phyloP scores from a whole-genome alignment of 768 basidiomycete species.

The Gloeostereum incarnatum region DNA sequence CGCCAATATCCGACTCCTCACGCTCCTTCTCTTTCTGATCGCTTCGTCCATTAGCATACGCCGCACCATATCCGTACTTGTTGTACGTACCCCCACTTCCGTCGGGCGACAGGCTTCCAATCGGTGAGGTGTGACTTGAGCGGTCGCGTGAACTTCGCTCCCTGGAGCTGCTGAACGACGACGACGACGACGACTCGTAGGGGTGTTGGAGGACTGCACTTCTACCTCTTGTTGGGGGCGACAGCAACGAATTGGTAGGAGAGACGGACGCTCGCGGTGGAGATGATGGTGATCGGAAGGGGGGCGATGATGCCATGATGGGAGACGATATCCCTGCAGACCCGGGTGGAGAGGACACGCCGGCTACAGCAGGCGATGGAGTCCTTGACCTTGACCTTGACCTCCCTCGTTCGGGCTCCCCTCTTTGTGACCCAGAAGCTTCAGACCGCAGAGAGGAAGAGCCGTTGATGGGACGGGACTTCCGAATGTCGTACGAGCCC shows the following conservation, averaged over 20 bases:
- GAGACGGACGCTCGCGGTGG: conserved; percentile 12
- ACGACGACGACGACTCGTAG: conserved; percentile 46
- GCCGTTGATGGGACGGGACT: not conserved
- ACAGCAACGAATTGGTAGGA: conserved; percentile 11
- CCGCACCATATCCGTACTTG: conserved; percentile 2
- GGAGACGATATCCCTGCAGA: conserved; percentile 11
- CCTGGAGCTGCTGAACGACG: conserved; percentile 44
- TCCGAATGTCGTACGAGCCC: not conserved
- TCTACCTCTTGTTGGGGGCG: conserved; percentile 6
- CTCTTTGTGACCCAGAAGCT: not conserved
- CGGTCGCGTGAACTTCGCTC: too few relatives aligned
- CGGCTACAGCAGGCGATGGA: conserved; percentile 25
- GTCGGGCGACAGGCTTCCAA: conserved; percentile 20
- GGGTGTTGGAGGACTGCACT: conserved; percentile 14
- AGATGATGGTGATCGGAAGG: conserved; percentile 9
- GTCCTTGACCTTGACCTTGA: conserved; percentile 34
- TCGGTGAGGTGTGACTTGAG: conserved; percentile 15
- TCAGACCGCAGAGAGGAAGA: not conserved
- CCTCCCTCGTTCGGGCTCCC: conserved; percentile 9
- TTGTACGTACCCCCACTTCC: conserved; percentile 6
- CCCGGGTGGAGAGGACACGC: conserved; percentile 7
- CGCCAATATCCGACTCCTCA: conserved; percentile 18
- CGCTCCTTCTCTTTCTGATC: conserved; percentile 16
- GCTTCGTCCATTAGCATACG: conserved; percentile 14
- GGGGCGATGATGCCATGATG: conserved; percentile 2